Conservation (phyloP, 1,139 yeast species). For the Pichia sp. region DNA sequence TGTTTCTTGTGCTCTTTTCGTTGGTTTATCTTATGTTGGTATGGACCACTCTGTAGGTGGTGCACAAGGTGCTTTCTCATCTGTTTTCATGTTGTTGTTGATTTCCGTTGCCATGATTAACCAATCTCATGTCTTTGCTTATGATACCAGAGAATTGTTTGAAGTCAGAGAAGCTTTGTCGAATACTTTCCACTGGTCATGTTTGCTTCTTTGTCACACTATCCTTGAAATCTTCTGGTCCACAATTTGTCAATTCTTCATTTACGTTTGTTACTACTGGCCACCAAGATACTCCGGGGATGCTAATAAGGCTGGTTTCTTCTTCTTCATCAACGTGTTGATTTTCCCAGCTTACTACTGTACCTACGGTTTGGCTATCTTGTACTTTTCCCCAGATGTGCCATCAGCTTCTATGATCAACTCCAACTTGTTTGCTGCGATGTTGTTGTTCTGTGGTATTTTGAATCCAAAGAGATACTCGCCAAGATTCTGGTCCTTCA, state of each 20-base stretch:
- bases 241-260: slow-evolving; percentile 46
- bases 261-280: slow-evolving; percentile 52
- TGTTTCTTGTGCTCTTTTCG: slow-evolving; percentile 40
- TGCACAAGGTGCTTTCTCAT: slow-evolving; percentile 47
- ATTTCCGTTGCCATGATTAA: slow-evolving; percentile 50
- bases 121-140: slow-evolving; percentile 54
- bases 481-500: slow-evolving; percentile 50
- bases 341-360: slow-evolving; percentile 51
- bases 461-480: slow-evolving; percentile 49
- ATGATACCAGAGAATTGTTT: slow-evolving; percentile 48
- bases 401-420: slow-evolving; percentile 55
- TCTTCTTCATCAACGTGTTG: slow-evolving; percentile 46
- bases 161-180: slow-evolving; percentile 62
- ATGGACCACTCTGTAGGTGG: slow-evolving; percentile 45
- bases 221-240: slow-evolving; percentile 54
- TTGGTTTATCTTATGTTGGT: slow-evolving; percentile 53
- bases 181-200: slow-evolving; percentile 62
- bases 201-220: slow-evolving; percentile 47
- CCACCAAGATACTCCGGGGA: slow-evolving; percentile 45
- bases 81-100: slow-evolving; percentile 46
- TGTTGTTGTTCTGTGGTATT: slow-evolving; percentile 58
- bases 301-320: slow-evolving; percentile 49
- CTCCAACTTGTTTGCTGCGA: slow-evolving; percentile 48
- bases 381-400: slow-evolving; percentile 56
- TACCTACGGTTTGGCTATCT: slow-evolving; percentile 47